These are phyloP conservation scores for Cynanchum wilfordii DNA, from an alignment of 257 asterid species.

Conservation along the genomic window DNA sequence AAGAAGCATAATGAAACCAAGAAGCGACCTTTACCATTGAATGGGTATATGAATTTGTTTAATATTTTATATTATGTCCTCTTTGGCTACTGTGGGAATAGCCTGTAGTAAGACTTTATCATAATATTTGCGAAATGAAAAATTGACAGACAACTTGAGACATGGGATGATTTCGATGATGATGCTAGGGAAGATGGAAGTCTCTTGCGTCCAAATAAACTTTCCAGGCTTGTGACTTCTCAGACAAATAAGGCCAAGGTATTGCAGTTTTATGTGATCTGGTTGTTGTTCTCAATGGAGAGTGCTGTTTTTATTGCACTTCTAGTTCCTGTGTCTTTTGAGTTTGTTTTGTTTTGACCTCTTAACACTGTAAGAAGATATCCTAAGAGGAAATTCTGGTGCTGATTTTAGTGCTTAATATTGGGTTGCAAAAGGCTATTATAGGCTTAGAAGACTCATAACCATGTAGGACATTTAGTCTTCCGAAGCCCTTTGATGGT, in stretches of 20 bases:
- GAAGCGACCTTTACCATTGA: conserved; percentile 43
- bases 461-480: neutral
- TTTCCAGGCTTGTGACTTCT: conserved; percentile 40
- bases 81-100: conserved; percentile 8
- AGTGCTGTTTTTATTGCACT: neutral
- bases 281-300: neutral
- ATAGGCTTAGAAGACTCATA: neutral
- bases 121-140: conserved; percentile 15
- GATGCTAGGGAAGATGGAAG: conserved; percentile 49
- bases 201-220: conserved; percentile 29
- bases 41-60: conserved; percentile 46
- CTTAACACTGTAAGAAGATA: neutral
- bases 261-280: conserved; percentile 4
- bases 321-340: neutral
- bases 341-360: neutral
- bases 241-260: conserved; percentile 31
- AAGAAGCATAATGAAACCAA: conserved; percentile 35
- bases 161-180: conserved; percentile 79
- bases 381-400: neutral
- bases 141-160: conserved; percentile 64
- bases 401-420: neutral
- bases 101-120: conserved; percentile 8
- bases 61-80: neutral
- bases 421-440: neutral
- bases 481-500: neutral